Evolutionary conservation across 495 filamentous ascomycete species (phyloP), one percentile per base, ranked within the genome.

Genomic region (Polyplosphaeria fusca): DNA sequence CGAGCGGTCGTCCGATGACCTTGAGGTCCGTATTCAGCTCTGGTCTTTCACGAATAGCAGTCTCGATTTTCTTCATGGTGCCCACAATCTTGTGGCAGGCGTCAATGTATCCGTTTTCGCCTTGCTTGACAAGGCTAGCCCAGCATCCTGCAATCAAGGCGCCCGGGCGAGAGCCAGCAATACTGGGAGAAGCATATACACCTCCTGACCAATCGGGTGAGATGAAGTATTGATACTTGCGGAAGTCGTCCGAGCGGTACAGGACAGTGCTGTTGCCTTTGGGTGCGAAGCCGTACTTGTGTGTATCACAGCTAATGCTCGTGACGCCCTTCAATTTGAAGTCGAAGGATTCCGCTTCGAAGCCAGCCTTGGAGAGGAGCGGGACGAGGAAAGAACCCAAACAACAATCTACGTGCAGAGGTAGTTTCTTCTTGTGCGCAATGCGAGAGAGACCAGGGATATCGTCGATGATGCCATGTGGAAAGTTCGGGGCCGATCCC

Each of bases 231-330:
- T 96, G 93, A 68, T 96, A 87, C 30, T 79, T 77, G 56, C 93
- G 84, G 43, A 95, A 82, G 39, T 80, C 72, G 37, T 82, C 76
- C 50, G 80, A 88, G 65, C 94, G 89, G 77, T 97, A 97, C 49
- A 99, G 81, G 16, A 96, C 73, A 7, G 90, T 91, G 24, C 84
- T 89, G 76, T 93, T 97, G 50, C 93, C 93, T 73, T 97, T 97
- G 20, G 93, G 93, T 0, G 93, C 94, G 71, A 99, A 99, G 22
- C 93, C 93, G 70, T 99, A 98, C 71, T 98, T 98, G 76, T 98
- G 93, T 25, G 93, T 99, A 69, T 99, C 93, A 67, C 92, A 95
- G 63, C 82, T 86, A 71, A 99, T 96, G 67, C 83, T 88, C 4
- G 94, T 96, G 50, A 99, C 94, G 67, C 93, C 93, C 51, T 86